Evolutionary conservation across 805 yeast genomes (phyloP), one percentile per base, ranked within the genome.

Genomic region (Nakazawaea ambrosiae): DNA sequence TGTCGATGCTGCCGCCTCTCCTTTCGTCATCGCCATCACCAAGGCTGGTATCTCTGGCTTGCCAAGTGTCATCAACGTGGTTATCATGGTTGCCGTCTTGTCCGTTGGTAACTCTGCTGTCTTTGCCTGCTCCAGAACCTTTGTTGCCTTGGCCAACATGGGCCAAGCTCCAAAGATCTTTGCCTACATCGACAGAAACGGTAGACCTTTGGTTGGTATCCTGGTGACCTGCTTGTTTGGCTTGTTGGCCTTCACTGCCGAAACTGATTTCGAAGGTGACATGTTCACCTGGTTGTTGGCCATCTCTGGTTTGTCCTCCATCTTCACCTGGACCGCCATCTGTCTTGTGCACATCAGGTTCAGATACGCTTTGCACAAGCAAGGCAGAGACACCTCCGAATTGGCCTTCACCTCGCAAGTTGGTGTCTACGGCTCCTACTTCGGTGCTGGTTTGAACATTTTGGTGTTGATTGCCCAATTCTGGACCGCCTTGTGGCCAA

Each of bases 401-500:
- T 63, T 85, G 35, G 68, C 80, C 0, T 86, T 74, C 60, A 66
- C 64, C 32, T 70, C 95, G 4, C 81, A 77, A 41, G 64, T 71
- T 27, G 95, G 95, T 48, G 58, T 78, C 22, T 61, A 54, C 47
- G 94, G 94, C 33, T 79, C 94, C 1, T 55, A 53, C 43, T 72
- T 71, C 54, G 94, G 92, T 38, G 50, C 73, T 14, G 41, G 59
- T 19, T 59, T 87, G 51, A 78, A 78, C 54, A 27, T 70, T 23
- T 55, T 81, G 39, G 78, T 85, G 44, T 64, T 87, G 42, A 62
- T 73, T 40, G 85, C 88, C 22, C 89, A 83, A 61, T 83, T 86
- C 66, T 86, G 90, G 86, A 68, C 80, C 41, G 89, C 92, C 5
- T 61, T 82, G 29, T 84, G 68, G 68, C 95, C 95, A 38, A 52